phyloP scores from a whole-genome alignment of 805 yeast genomes.

The Pichia insulana region DNA sequence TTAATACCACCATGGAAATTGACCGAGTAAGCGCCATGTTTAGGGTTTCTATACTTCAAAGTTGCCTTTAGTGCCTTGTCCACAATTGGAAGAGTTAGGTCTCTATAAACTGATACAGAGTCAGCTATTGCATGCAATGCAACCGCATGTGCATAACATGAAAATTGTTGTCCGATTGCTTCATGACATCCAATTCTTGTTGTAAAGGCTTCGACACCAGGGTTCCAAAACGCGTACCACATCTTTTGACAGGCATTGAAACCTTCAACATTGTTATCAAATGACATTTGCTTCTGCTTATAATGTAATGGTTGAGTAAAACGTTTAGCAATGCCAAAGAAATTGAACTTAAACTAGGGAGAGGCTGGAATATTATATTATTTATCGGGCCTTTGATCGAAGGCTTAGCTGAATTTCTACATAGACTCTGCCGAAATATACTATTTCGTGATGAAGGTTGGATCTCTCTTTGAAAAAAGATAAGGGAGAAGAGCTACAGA shows the following conservation, averaged over 20 bases:
- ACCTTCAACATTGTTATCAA: slow-evolving; percentile 29
- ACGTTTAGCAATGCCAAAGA: no score
- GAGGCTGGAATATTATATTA: no score
- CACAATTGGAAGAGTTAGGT: slow-evolving; percentile 44
- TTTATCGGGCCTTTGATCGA: no score
- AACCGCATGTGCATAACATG: slow-evolving; percentile 63
- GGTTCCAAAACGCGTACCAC: slow-evolving; percentile 37
- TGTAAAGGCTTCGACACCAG: slow-evolving; percentile 29
- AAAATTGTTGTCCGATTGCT: slow-evolving; percentile 44
- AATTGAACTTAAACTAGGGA: no score
- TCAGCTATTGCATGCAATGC: slow-evolving; percentile 62
- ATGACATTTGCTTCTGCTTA: slow-evolving; percentile 10
- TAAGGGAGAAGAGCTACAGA: no score
- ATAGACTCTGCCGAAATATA: no score
- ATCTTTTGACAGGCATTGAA: slow-evolving; percentile 31
- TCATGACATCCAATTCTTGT: slow-evolving; percentile 35
- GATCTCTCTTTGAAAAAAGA: no score
- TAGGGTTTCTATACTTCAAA: slow-evolving; percentile 41
- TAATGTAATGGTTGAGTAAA: no score
- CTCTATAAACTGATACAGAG: slow-evolving; percentile 46
- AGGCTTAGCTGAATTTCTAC: no score
- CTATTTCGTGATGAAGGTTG: no score
- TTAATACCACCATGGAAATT: slow-evolving; percentile 15
- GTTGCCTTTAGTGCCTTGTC: slow-evolving; percentile 43
- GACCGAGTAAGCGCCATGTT: slow-evolving; percentile 53